Percentiles rank a stretch among this genome's conserved stretches.
Conservation (phyloP, 2,329 filamentous ascomycete genomes). For the Penicillium frequentans region DNA sequence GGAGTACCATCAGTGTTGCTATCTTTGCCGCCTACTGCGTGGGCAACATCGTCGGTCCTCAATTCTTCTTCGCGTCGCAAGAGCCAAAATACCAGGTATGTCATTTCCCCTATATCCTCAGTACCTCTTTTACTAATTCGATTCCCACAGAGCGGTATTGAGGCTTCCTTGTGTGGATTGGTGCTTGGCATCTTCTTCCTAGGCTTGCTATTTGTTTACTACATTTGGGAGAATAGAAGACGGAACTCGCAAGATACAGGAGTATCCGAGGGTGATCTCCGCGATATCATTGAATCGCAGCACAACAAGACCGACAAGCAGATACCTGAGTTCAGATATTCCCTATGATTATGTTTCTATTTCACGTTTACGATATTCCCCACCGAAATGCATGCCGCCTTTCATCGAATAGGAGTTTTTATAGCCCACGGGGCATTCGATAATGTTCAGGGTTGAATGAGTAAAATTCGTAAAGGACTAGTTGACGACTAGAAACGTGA, state of each 20-base stretch:
- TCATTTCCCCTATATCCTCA: not conserved
- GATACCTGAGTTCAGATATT: conserved; percentile 36
- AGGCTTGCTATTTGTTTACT: conserved; percentile 27
- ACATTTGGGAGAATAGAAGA: conserved; percentile 31
- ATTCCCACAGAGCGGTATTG: conserved; percentile 31
- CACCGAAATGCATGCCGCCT: not conserved
- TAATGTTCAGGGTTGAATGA: not conserved
- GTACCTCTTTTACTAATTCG: not conserved
- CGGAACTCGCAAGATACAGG: conserved; percentile 26
- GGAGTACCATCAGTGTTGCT: conserved; percentile 41
- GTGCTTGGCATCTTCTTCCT: conserved; percentile 31
- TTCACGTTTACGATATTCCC: not conserved
- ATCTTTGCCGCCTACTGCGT: conserved; percentile 49
- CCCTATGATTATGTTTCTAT: conserved; percentile 10
- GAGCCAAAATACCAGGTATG: conserved; percentile 32
- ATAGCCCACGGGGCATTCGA: not conserved
- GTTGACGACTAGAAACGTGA: conserved; percentile 37
- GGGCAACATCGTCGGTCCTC: conserved; percentile 35
- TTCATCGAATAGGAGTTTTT: not conserved
- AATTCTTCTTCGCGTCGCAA: conserved; percentile 33
- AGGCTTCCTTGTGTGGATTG: conserved; percentile 30
- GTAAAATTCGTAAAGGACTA: not conserved
- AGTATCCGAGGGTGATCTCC: conserved; percentile 21
- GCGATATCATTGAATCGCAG: conserved; percentile 27
- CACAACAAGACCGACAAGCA: conserved; percentile 36